Evolutionary conservation across 1,139 yeast species (phyloP).

Genomic region (Yamadazyma triangularis): DNA sequence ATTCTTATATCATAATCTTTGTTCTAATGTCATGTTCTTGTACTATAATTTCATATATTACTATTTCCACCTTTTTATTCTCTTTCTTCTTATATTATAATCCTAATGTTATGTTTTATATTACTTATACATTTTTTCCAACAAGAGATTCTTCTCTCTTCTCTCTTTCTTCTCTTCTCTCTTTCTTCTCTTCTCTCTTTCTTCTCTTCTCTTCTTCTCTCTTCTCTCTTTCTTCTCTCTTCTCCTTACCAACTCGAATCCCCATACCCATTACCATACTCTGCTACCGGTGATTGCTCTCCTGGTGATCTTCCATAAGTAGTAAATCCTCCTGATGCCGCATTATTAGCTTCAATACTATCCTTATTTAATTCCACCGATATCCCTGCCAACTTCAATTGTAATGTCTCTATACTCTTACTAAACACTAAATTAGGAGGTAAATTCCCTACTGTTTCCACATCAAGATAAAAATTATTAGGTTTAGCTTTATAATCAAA

Average conservation of each 20-base stretch:
- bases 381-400: slow-evolving; percentile 86
- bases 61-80: too few relatives aligned
- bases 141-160: too few relatives aligned
- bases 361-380: slow-evolving; percentile 74
- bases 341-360: slow-evolving; percentile 44
- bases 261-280: slow-evolving; percentile 47
- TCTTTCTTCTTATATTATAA: too few relatives aligned
- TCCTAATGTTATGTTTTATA: too few relatives aligned
- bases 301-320: slow-evolving; percentile 47
- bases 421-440: slow-evolving; percentile 86
- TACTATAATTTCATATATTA: too few relatives aligned
- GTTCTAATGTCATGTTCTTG: too few relatives aligned
- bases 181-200: too few relatives aligned
- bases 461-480: slow-evolving; percentile 73
- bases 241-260: slow-evolving; percentile 31
- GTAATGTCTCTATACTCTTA: slow-evolving; percentile 79
- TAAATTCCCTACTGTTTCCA: slow-evolving; percentile 88
- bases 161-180: too few relatives aligned
- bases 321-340: slow-evolving; percentile 43
- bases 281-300: slow-evolving; percentile 36
- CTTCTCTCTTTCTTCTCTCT: slow-evolving; percentile 8
- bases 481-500: slow-evolving; percentile 88
- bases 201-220: too few relatives aligned
- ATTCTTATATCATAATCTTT: too few relatives aligned
- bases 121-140: too few relatives aligned